Evolutionary conservation across 2,329 filamentous ascomycete genomes (phyloP).

Genomic region (Diaporthe aspalathi): DNA sequence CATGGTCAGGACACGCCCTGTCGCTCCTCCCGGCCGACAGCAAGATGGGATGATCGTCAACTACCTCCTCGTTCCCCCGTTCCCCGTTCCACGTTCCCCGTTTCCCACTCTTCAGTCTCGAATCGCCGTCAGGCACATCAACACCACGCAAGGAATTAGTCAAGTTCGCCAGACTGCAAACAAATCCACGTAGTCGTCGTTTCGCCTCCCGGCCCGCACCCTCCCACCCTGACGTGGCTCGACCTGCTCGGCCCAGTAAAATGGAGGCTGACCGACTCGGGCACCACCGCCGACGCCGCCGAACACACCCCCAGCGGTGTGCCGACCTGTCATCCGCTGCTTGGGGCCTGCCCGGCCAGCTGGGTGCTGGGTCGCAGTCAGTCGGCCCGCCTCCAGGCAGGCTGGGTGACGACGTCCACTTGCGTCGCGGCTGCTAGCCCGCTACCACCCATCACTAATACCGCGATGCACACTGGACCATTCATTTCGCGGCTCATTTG

Average conservation of each 20-base stretch:
- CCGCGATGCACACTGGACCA: conserved; percentile 10
- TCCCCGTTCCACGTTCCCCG: no score
- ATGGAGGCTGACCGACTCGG: conserved; percentile 25
- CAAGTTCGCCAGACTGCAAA: conserved; percentile 14
- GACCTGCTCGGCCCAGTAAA: conserved; percentile 23
- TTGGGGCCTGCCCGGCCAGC: background rate
- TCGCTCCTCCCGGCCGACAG: background rate
- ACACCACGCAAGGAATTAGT: conserved; percentile 6
- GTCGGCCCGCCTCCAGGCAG: conserved; percentile 1
- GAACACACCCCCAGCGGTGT: conserved; percentile 1
- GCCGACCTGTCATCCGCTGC: background rate
- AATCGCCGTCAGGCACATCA: background rate
- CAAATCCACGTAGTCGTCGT: conserved; percentile 21
- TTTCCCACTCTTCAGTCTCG: background rate
- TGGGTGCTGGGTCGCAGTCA: conserved; percentile 5
- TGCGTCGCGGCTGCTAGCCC: conserved; percentile 11
- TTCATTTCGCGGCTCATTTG: conserved; percentile 7
- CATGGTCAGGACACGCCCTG: conserved; percentile 28
- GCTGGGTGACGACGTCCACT: conserved; percentile 23
- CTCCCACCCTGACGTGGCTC: conserved; percentile 28
- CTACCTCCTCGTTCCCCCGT: conserved; percentile 4
- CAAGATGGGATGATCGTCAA: conserved; percentile 26
- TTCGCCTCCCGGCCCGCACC: conserved; percentile 8
- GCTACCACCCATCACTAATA: conserved; percentile 9
- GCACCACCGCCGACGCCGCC: conserved; percentile 13